phyloP scores from a whole-genome alignment of 2,329 filamentous ascomycete genomes.

The Epichloe gansuensis region DNA sequence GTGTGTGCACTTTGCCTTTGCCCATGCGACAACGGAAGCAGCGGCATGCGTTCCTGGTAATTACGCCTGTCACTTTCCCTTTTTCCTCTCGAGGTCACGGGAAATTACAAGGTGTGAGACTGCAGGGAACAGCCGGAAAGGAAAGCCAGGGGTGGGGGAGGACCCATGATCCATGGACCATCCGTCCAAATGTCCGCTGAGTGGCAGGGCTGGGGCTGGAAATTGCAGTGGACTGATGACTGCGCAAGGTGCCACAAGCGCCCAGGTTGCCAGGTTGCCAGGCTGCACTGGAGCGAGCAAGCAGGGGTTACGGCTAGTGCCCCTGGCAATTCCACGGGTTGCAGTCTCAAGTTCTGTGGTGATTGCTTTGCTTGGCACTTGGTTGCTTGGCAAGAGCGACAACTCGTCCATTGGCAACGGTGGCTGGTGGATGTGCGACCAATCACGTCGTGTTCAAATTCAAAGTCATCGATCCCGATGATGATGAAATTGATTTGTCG shows the following conservation, averaged over 20 bases:
- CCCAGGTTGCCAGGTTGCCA: neutral
- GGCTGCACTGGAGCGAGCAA: neutral
- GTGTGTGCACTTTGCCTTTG: neutral
- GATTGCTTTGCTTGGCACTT: no score
- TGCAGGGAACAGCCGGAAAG: neutral
- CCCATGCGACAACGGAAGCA: constrained; percentile 1
- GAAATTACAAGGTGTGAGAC: neutral
- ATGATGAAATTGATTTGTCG: no score
- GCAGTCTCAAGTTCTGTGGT: no score
- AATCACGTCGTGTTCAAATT: no score
- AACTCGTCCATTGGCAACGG: no score
- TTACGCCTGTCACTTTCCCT: neutral
- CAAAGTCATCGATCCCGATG: no score
- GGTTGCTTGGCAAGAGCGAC: no score
- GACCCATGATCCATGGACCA: neutral
- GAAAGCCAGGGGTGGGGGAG: neutral
- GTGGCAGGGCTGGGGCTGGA: constrained; percentile 3
- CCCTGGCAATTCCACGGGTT: no score
- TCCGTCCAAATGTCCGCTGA: neutral
- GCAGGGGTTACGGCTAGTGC: neutral
- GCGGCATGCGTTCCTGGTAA: constrained; percentile 1
- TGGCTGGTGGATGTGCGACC: no score
- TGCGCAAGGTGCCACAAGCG: constrained; percentile 1
- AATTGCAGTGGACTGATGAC: constrained; percentile 5
- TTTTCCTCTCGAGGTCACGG: neutral